Conservation (phyloP, 2,329 filamentous ascomycete species). For the Monilinia vaccinii-corymbosi region DNA sequence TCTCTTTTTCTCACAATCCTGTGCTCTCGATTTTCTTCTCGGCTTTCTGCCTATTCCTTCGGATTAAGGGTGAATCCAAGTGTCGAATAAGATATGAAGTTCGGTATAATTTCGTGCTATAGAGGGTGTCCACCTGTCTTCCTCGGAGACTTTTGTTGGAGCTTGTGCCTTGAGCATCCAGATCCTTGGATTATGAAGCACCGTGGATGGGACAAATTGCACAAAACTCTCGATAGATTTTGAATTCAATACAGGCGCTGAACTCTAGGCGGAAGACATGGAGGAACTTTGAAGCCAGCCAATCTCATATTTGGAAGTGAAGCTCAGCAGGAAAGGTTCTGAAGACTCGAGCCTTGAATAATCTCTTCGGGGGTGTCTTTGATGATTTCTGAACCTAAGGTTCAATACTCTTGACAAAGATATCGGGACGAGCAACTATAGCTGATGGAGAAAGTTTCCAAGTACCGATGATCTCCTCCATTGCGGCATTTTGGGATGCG, state of each 20-base stretch:
- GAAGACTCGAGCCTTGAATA: neutral
- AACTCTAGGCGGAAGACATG: neutral
- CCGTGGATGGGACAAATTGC: neutral
- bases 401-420: neutral
- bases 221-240: neutral
- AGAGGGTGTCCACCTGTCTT: constrained; percentile 15
- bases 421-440: neutral
- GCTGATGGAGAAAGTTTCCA: neutral
- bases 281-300: constrained; percentile 6
- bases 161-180: constrained; percentile 8
- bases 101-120: neutral
- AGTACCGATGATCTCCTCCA: neutral
- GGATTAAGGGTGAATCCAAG: constrained; percentile 16
- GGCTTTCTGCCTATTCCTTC: constrained; percentile 14
- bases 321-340: neutral
- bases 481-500: neutral
- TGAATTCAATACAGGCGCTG: neutral
- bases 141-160: neutral
- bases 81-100: constrained; percentile 13
- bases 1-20: constrained; percentile 18
- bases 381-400: neutral
- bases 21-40: constrained; percentile 14
- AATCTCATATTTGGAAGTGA: neutral
- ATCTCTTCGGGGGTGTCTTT: neutral
- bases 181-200: neutral